Evolutionary conservation across 2,329 filamentous ascomycete species (phyloP).

Genomic region (Fusarium chlamydosporum): DNA sequence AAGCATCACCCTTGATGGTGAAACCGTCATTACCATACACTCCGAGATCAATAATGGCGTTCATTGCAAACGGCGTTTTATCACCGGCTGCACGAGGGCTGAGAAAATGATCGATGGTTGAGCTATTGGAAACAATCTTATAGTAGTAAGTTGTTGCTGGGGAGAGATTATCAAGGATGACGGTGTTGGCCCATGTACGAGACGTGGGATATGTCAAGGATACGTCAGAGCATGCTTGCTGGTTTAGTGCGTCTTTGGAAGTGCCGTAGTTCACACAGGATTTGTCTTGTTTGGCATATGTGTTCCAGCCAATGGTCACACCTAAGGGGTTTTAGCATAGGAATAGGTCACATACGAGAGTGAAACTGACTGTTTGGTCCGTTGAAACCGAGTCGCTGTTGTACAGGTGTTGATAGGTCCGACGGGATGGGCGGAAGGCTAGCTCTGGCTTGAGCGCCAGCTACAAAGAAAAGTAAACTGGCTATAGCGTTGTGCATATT

Average conservation of each 20-base stretch:
- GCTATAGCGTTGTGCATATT: not conserved
- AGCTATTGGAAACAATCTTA: slow-evolving; percentile 21
- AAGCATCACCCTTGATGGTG: slow-evolving; percentile 27
- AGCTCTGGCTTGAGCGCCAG: not conserved
- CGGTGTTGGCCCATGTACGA: slow-evolving; percentile 27
- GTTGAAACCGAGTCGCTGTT: slow-evolving; percentile 18
- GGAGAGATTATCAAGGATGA: slow-evolving; percentile 2
- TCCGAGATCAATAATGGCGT: slow-evolving; percentile 35
- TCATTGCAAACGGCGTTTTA: slow-evolving; percentile 27
- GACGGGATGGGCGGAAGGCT: slow-evolving; percentile 23
- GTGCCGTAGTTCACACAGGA: slow-evolving; percentile 27
- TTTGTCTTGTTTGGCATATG: slow-evolving; percentile 25
- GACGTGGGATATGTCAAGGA: slow-evolving; percentile 36
- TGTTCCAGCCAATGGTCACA: slow-evolving; percentile 30
- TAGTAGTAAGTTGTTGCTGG: slow-evolving; percentile 33
- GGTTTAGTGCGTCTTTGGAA: slow-evolving; percentile 4
- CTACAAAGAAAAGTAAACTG: not conserved
- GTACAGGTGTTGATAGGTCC: slow-evolving; percentile 29
- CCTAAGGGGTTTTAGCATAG: not conserved
- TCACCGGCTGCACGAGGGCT: slow-evolving; percentile 28
- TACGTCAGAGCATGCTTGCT: slow-evolving; percentile 25
- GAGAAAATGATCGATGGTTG: slow-evolving; percentile 12
- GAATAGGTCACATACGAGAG: rapidly evolving
- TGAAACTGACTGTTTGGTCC: slow-evolving; percentile 20
- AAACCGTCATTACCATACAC: slow-evolving; percentile 34